Percentiles rank a stretch among this genome's conserved stretches.
These are phyloP conservation scores for Alternaria longipes DNA, from an alignment of 2,329 filamentous ascomycete species.

Conservation along the genomic window DNA sequence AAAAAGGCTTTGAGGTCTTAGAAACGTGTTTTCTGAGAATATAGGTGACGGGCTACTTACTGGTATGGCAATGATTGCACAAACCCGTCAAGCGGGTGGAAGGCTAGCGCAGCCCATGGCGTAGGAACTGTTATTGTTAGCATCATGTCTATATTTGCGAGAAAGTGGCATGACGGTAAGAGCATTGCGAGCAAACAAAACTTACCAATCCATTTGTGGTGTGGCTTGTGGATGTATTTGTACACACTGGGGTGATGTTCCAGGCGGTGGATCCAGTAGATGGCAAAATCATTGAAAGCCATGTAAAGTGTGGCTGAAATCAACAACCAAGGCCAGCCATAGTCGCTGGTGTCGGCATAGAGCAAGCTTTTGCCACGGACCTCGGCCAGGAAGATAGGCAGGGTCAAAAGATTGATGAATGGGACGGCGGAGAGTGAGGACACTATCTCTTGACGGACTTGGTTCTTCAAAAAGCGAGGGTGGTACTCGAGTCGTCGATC, in stretches of 20 bases:
- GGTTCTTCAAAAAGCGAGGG: slow-evolving; percentile 16
- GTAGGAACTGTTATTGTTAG: slow-evolving; percentile 13
- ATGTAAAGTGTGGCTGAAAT: slow-evolving; percentile 10
- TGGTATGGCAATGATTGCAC: slow-evolving; percentile 16
- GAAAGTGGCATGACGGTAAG: background rate
- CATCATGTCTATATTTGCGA: background rate
- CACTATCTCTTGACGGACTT: slow-evolving; percentile 14
- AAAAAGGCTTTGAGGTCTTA: slow-evolving; percentile 7
- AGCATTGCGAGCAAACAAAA: background rate
- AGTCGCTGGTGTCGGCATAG: slow-evolving; percentile 8
- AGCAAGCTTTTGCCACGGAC: slow-evolving; percentile 15
- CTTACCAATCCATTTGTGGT: slow-evolving; percentile 19
- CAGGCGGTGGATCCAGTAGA: slow-evolving; percentile 18
- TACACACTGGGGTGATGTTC: slow-evolving; percentile 17
- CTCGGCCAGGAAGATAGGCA: slow-evolving; percentile 12
- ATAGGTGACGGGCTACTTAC: background rate
- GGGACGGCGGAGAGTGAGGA: slow-evolving; percentile 13
- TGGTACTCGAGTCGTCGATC: slow-evolving; percentile 17
- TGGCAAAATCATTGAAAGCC: slow-evolving; percentile 16
- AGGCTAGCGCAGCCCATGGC: slow-evolving; percentile 17
- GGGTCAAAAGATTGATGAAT: slow-evolving; percentile 14
- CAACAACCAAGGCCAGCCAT: slow-evolving; percentile 14
- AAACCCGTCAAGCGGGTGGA: slow-evolving; percentile 14
- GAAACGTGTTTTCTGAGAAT: background rate
- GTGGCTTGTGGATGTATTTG: slow-evolving; percentile 18